Percentiles rank a stretch among this genome's conserved stretches.
These are phyloP conservation scores for Astrothelium macrocarpum DNA, from an alignment of 495 filamentous ascomycete species.

Conservation along the genomic window DNA sequence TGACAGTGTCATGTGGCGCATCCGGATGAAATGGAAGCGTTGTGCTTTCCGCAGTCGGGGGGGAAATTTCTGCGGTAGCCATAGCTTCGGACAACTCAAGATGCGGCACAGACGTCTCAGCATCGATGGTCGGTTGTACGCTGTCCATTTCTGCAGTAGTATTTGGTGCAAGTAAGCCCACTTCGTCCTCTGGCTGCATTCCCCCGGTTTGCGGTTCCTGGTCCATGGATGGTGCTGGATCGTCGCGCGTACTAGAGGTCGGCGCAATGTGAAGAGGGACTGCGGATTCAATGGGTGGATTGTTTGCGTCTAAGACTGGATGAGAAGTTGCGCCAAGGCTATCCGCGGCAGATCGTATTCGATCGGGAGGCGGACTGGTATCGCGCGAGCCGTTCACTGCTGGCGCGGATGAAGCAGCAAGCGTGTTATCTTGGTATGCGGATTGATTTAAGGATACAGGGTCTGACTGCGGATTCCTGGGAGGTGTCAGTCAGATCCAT, in stretches of 20 bases:
- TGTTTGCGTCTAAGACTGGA: neutral
- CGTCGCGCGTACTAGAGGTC: constrained; percentile 23
- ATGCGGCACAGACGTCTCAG: neutral
- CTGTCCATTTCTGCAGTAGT: neutral
- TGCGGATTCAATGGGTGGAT: neutral
- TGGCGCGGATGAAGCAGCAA: neutral
- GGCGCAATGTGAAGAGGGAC: constrained; percentile 16
- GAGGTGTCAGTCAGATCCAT: neutral
- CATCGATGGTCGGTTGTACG: neutral
- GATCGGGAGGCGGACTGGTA: constrained; percentile 19
- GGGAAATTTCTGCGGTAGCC: too few species aligned
- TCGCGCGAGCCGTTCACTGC: constrained; percentile 9
- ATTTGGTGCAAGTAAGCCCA: neutral
- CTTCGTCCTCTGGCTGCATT: neutral
- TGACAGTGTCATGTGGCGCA: neutral
- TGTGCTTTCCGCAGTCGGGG: neutral
- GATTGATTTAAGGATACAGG: constrained; percentile 4
- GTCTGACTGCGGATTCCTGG: constrained; percentile 2
- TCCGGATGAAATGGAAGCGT: neutral
- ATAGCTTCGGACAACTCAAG: neutral
- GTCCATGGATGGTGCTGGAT: constrained; percentile 10
- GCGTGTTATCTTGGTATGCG: constrained; percentile 3
- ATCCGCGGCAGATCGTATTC: neutral
- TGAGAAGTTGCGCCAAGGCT: neutral
- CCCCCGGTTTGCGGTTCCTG: too few species aligned